Evolutionary conservation across 163 green algal species (phyloP).

Genomic region (Volvox carteri): DNA sequence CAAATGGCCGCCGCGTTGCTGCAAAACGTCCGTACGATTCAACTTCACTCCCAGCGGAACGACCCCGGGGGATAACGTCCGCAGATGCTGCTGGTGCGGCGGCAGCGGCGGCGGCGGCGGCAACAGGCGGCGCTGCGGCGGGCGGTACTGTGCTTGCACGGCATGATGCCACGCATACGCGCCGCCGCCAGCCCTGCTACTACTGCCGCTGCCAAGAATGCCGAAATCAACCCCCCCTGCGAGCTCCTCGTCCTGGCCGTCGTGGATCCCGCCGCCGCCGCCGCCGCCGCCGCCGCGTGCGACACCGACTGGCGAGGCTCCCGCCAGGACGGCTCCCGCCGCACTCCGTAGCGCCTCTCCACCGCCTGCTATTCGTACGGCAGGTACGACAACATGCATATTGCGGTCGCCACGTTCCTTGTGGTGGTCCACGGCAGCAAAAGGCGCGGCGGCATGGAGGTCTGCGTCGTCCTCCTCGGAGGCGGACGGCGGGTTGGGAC

Average conservation of each 20-base stretch:
- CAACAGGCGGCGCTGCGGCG: not conserved
- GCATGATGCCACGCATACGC: not conserved
- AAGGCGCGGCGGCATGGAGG: not conserved
- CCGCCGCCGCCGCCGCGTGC: not conserved
- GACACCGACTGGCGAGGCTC: not conserved
- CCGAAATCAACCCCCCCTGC: not conserved
- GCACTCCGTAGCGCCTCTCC: not conserved
- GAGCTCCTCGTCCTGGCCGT: not conserved
- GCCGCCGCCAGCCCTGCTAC: not conserved
- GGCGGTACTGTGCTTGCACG: not conserved
- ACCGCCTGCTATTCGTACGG: not conserved
- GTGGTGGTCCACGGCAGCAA: no score
- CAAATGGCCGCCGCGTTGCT: not conserved
- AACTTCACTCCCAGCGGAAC: not conserved
- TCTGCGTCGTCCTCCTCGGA: not conserved
- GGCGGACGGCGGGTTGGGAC: not conserved
- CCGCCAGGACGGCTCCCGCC: no score
- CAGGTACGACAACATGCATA: not conserved
- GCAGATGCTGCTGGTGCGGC: not conserved
- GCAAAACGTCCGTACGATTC: not conserved
- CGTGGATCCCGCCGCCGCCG: not conserved
- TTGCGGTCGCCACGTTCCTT: not conserved
- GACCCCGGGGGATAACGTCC: not conserved
- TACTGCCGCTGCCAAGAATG: no score
- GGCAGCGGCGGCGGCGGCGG: not conserved